Evolutionary conservation across 2,329 filamentous ascomycete species (phyloP), one percentile per base, ranked within the genome.

Genomic region (Microsporum audouinii): DNA sequence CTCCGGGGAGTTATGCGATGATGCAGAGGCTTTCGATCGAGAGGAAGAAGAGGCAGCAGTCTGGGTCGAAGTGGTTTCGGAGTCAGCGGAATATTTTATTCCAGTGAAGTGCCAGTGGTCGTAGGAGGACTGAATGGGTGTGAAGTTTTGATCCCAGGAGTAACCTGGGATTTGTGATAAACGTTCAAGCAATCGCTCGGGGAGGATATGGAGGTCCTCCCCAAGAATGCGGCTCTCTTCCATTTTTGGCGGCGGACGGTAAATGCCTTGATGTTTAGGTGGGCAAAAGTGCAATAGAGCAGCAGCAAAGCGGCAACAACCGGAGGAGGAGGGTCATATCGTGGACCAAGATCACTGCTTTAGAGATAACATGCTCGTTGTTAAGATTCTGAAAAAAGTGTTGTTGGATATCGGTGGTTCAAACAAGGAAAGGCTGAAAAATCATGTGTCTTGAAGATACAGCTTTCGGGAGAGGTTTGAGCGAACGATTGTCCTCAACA

Each of bases 51-150:
- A 75, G 49, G 70, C 64, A 4, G 63, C 64, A 4, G 63, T 59
- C 10, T 53, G 57, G 27, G 60, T 61, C 5, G 59, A 43, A 33
- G 56, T 53, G 2, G 17, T 51, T 66, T 79, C 68, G 72, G 77
- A 69, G 71, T 81, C 63, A 73, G 77, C 55, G 76, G 83, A 68
- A 82, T 85, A 67, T 76, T 85, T 71, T 55, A 76, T 70, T 60
- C 86, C 88, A 65, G 80, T 82, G 67, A 88, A 80, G 72, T 88
- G 85, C 90, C 91, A 97, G 77, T 91, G 91, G 72, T 95, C 90
- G 75, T 96, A 96, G 68, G 86, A 89, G 58, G 82, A 76, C 65
- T 77, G 75, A 59, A 76, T 74, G 6, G 75, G 75, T 58, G 73
- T 71, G 63, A 72, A 65, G 14, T 82, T 79, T 66, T 88, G 86